Base-by-base conservation (phyloP, 805 yeast species). In the Metschnikowia kunwiensis region DNA sequence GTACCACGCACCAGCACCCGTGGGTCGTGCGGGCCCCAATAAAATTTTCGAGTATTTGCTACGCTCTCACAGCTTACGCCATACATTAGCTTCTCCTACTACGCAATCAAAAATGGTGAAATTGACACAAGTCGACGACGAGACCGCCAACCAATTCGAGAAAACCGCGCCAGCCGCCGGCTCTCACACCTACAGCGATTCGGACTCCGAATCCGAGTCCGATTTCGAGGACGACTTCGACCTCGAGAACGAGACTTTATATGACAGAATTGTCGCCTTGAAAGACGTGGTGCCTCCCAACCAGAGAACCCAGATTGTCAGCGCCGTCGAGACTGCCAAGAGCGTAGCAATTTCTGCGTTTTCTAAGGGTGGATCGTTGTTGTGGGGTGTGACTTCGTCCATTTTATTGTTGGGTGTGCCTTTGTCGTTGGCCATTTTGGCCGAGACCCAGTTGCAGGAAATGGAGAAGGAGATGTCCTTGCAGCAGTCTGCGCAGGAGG, bases 381-480 rank as follows among this genome's bases (percentile, higher is more conserved):
- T 89, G 49, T 93, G 97, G 97, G 75, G 83, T 43, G 47, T 86
- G 39, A 80, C 96, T 9, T 81, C 97, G 9, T 77, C 93, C 27
- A 80, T 86, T 27, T 68, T 93, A 53, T 75, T 93, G 45, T 70
- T 93, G 53, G 97, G 96, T 60, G 95, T 88, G 30, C 99, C 99
- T 47, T 74, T 86, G 52, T 81, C 96, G 7, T 72, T 93, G 53
- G 82, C 96, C 35, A 85, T 93, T 52, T 73, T 93, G 54, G 80
- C 88, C 43, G 97, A 91, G 70, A 94, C 88, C 60, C 97, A 91
- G 70, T 76, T 89, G 61, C 79, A 82, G 58, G 97, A 89, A 69
- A 76, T 86, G 82, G 97, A 89, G 72, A 87, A 85, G 70, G 93
- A 88, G 59, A 80, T 87, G 74, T 78, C 82, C 40, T 68, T 83